A percentile compares a stretch with the other conserved stretches of the same genome.
Evolutionary conservation across 2,329 filamentous ascomycete species (phyloP).

Genomic region (Aspergillus ustus): DNA sequence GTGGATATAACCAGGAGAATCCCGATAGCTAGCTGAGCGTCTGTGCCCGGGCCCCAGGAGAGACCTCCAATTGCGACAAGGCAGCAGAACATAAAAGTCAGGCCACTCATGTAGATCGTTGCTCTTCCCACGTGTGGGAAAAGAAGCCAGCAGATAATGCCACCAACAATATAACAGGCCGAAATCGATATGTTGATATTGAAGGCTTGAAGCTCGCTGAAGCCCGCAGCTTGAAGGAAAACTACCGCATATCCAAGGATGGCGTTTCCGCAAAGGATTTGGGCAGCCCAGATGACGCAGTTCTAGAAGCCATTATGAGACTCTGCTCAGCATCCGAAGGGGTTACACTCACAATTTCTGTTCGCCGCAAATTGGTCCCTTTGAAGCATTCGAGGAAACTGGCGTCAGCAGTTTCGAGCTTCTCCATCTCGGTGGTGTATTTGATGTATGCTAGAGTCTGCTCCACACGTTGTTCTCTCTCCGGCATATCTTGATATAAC

Average conservation of each 20-base stretch:
- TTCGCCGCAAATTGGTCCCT: constrained; percentile 74
- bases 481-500: constrained; percentile 7
- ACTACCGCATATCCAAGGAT: constrained; percentile 44
- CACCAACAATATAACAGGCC: constrained; percentile 47
- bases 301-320: constrained; percentile 27
- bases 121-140: constrained; percentile 47
- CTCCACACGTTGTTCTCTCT: constrained; percentile 43
- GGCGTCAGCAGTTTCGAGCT: constrained; percentile 70
- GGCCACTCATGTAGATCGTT: constrained; percentile 48
- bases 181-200: constrained; percentile 48
- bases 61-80: constrained; percentile 43
- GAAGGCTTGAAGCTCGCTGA: constrained; percentile 42
- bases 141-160: constrained; percentile 47
- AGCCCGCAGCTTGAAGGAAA: constrained; percentile 47
- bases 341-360: constrained; percentile 61
- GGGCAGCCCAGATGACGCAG: constrained; percentile 46
- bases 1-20: constrained; percentile 57
- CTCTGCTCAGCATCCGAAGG: not conserved
- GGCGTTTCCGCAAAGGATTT: constrained; percentile 45
- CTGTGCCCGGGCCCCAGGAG: constrained; percentile 28
- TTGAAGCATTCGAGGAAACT: constrained; percentile 81
- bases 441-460: constrained; percentile 84
- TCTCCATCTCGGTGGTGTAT: constrained; percentile 78
- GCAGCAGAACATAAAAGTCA: constrained; percentile 46
- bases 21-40: constrained; percentile 38